Evolutionary conservation across 2,329 filamentous ascomycete species (phyloP), one percentile per base, ranked within the genome.

Genomic region (Fusarium luffae): DNA sequence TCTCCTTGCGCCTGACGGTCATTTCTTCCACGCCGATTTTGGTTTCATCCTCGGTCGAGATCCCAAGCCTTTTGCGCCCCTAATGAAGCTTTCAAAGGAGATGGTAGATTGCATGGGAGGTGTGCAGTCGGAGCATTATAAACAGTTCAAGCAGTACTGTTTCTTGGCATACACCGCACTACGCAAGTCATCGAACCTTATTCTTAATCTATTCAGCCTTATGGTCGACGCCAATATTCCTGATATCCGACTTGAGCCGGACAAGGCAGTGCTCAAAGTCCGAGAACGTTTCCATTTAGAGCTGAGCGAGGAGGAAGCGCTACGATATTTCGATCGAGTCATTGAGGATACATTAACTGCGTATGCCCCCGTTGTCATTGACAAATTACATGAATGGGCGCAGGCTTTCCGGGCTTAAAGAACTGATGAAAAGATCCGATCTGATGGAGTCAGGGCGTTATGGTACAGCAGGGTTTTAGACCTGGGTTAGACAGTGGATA

Each of bases 31-130:
- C 78, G 94, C 95, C 30, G 96, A 99, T 79, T 99, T 99, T 75
- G 96, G 97, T 43, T 99, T 97, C 80, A 99, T 99, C 67, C 90
- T 99, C 2, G 96, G 96, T 19, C 92, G 96, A 42, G 96, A 99
- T 73, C 96, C 96, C 0, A 99, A 99, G 77, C 96, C 96, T 0
- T 98, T 99, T 77, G 95, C 96, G 0, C 96, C 96, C 0, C 90
- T 95, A 54, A 97, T 99, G 91, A 99, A 99, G 80, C 88, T 99
- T 11, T 95, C 92, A 77, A 95, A 94, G 74, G 95, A 99, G 77
- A 99, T 99, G 96, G 93, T 98, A 5, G 96, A 99, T 76, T 96
- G 94, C 68, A 98, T 99, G 93, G 97, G 97, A 42, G 96, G 96
- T 14, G 86, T 90, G 10, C 86, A 87, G 34, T 93, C 92, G 5